Evolutionary conservation across 2,329 filamentous ascomycete species (phyloP).

Genomic region (Fusarium napiforme): DNA sequence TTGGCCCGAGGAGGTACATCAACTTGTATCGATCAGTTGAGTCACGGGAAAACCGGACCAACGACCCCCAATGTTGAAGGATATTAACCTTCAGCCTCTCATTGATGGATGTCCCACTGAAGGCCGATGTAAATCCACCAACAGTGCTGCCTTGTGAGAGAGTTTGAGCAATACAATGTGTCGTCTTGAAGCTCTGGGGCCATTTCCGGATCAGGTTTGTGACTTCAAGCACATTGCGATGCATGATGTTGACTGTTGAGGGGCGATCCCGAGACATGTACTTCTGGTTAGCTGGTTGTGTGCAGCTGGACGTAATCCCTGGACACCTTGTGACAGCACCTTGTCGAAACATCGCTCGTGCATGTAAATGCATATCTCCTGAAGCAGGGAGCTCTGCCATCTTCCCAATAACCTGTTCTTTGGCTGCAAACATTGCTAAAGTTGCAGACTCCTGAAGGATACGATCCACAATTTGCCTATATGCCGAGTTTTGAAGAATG

Average conservation of each 20-base stretch:
- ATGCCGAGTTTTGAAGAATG: conserved; percentile 51
- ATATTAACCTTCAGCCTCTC: conserved; percentile 36
- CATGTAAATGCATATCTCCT: conserved; percentile 34
- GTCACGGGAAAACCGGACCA: conserved; percentile 22
- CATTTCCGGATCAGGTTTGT: conserved; percentile 24
- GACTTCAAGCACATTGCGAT: conserved; percentile 41
- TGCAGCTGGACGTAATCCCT: conserved; percentile 8
- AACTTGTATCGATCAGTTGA: conserved; percentile 25
- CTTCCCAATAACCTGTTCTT: conserved; percentile 15
- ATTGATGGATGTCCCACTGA: conserved; percentile 31
- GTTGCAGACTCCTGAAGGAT: conserved; percentile 47
- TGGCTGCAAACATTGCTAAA: conserved; percentile 38
- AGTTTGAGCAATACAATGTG: conserved; percentile 25
- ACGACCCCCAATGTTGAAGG: conserved; percentile 34
- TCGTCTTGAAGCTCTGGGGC: conserved; percentile 34
- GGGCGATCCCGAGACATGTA: conserved; percentile 38
- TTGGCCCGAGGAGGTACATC: conserved; percentile 40
- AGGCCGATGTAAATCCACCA: conserved; percentile 31
- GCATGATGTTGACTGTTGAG: conserved; percentile 29
- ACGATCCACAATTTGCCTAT: conserved; percentile 45
- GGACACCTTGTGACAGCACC: conserved; percentile 27
- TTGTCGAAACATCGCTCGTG: conserved; percentile 30
- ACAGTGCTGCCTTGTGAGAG: conserved; percentile 23
- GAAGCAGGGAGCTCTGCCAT: conserved; percentile 5
- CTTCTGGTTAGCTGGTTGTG: background rate